These are phyloP conservation scores for Lodderomyces orthopsilosis DNA, from an alignment of 1,139 yeast genomes.

Conservation along the genomic window DNA sequence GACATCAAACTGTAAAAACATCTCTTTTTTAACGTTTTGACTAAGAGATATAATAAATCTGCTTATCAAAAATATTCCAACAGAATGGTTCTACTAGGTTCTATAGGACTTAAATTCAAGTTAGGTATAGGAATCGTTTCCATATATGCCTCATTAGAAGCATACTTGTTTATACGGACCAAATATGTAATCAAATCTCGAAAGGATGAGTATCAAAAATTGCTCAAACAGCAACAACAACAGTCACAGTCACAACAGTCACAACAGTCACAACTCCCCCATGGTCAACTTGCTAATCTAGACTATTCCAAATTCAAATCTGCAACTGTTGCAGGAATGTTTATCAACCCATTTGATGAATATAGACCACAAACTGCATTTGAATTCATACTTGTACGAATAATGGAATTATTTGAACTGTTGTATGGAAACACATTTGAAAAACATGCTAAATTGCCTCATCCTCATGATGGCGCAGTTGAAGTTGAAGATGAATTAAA, in stretches of 20 bases:
- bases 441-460: constrained; percentile 32
- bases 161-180: constrained; percentile 57
- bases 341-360: constrained; percentile 88
- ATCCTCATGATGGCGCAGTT: constrained; percentile 47
- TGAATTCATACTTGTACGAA: constrained; percentile 72
- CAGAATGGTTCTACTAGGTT: constrained; percentile 11
- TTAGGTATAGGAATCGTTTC: constrained; percentile 53
- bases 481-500: constrained; percentile 57
- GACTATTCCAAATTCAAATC: constrained; percentile 38
- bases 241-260: neutral
- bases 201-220: constrained; percentile 31
- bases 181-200: constrained; percentile 55
- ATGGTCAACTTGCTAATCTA: constrained; percentile 14
- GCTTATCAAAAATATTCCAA: no score
- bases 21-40: no score
- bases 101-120: constrained; percentile 29
- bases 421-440: constrained; percentile 62
- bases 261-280: neutral
- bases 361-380: constrained; percentile 86
- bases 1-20: no score
- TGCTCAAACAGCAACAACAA: constrained; percentile 7
- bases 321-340: constrained; percentile 71
- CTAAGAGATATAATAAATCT: no score
- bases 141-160: constrained; percentile 68
- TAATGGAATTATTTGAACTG: constrained; percentile 66